These are phyloP conservation scores for Botrytis squamosa DNA, from an alignment of 2,329 filamentous ascomycete genomes.

Conservation along the genomic window DNA sequence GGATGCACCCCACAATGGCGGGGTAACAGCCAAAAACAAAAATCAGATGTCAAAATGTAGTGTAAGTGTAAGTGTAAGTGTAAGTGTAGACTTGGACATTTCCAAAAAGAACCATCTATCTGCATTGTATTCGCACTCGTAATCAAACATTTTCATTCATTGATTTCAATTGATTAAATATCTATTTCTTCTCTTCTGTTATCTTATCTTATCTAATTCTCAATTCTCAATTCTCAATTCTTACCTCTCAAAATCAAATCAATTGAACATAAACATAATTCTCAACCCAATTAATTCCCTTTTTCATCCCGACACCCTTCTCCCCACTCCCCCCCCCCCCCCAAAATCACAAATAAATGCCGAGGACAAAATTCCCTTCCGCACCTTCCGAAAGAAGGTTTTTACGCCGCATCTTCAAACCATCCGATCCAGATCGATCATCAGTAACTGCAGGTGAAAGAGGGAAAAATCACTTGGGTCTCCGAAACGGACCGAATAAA, in stretches of 20 bases:
- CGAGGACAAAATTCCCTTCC: background rate
- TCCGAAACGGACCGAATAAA: background rate
- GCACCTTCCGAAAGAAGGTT: background rate
- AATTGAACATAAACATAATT: too few species aligned
- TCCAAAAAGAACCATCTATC: background rate
- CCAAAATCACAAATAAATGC: background rate
- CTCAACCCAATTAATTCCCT: background rate
- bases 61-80: too few species aligned
- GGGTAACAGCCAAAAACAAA: background rate
- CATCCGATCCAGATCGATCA: background rate
- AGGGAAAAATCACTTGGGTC: background rate
- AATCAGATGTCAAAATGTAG: background rate
- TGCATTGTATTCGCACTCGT: background rate
- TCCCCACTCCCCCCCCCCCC: too few species aligned
- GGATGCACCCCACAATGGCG: background rate
- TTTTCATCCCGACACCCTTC: too few species aligned
- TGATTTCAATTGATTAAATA: background rate
- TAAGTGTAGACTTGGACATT: too few species aligned
- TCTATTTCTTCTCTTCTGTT: background rate
- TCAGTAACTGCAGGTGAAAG: too few species aligned
- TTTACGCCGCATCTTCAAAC: background rate
- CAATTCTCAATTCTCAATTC: too few species aligned
- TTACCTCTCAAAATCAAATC: too few species aligned
- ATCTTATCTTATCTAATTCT: background rate
- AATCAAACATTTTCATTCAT: background rate